Evolutionary conservation across 345 rosid species (phyloP), one percentile per base, ranked within the genome.

Genomic region (Ceriops tagal): DNA sequence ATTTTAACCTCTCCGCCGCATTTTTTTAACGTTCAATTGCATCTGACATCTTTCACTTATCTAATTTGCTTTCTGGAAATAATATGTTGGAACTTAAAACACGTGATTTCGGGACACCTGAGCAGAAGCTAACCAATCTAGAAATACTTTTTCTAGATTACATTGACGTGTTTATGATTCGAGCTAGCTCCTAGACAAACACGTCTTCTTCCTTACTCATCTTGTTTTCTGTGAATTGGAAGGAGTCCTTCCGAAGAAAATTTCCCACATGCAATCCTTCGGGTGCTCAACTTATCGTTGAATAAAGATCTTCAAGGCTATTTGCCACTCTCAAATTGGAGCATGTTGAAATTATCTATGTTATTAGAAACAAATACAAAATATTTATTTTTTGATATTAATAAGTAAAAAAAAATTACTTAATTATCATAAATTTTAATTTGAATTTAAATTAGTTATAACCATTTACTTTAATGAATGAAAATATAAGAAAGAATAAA

Each of bases 1-100:
- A 76, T n/a, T 75, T 82, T 0, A 32, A 69, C 11, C 75, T 82
- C 62, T 71, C 81, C 18, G 0, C 0, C 15, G 51, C 77, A 22
- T 0, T 1, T 6, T 69, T 63, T 39, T 9, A 21, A 0, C 76
- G 83, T 15, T 61, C 0, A 20, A 31, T 79, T 22, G 78, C 80
- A 1, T 2, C 10, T 16, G 59, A 78, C 35, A 66, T 77, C 30
- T 62, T 71, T 10, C 28, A 21, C 1, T 49, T 83, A 1, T 53
- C 72, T 1, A 72, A 67, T 26, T 60, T 72, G 68, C 22, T 71
- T 0, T 63, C 74, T 15, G 5, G 6, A 6, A 53, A 13, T 6
- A 10, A 28, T 1, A 6, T 3, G 31, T 46, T 55, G 39, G 27
- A 0, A 3, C 58, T 56, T 20, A 58, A 63, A 30, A 16, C 9